phyloP scores from a whole-genome alignment of 2,329 filamentous ascomycete genomes.

The Aureobasidium sp. region DNA sequence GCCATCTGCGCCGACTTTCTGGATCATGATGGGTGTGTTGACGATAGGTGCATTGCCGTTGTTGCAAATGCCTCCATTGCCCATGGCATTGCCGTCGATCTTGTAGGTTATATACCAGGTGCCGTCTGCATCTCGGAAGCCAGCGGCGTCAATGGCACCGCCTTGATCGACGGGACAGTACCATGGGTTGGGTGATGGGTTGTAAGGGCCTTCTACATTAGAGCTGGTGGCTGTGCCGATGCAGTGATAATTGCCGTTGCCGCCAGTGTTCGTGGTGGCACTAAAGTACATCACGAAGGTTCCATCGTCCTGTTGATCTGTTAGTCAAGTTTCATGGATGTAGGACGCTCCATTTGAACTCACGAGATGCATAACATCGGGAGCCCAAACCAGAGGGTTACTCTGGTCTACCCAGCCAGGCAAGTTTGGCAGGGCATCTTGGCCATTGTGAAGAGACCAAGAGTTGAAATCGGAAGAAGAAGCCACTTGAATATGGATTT shows the following conservation, averaged over 20 bases:
- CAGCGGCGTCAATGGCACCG: conserved; percentile 22
- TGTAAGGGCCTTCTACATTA: conserved; percentile 20
- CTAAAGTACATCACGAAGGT: conserved; percentile 23
- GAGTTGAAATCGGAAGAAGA: conserved; percentile 26
- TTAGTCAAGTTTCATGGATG: background rate
- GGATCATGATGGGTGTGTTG: conserved; percentile 22
- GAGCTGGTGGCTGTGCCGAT: conserved; percentile 20
- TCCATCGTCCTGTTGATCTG: conserved; percentile 16
- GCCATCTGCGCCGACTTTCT: conserved; percentile 20
- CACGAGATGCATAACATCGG: conserved; percentile 22
- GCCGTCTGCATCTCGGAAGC: conserved; percentile 20
- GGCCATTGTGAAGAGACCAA: conserved; percentile 20
- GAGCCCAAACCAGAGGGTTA: conserved; percentile 27
- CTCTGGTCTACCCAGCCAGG: conserved; percentile 22
- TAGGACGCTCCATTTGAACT: background rate
- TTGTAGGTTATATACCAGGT: conserved; percentile 22
- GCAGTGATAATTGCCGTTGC: conserved; percentile 19
- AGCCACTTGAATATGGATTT: conserved; percentile 28
- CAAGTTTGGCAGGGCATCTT: conserved; percentile 25
- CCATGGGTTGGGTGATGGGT: conserved; percentile 18
- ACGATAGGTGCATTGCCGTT: conserved; percentile 16
- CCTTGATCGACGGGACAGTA: conserved; percentile 21
- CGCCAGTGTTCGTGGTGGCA: conserved; percentile 19
- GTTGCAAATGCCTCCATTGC: conserved; percentile 20
- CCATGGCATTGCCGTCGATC: conserved; percentile 21